Base-by-base conservation (phyloP, 1,284 basidiomycete genomes). In the Trichosporon sp. region DNA sequence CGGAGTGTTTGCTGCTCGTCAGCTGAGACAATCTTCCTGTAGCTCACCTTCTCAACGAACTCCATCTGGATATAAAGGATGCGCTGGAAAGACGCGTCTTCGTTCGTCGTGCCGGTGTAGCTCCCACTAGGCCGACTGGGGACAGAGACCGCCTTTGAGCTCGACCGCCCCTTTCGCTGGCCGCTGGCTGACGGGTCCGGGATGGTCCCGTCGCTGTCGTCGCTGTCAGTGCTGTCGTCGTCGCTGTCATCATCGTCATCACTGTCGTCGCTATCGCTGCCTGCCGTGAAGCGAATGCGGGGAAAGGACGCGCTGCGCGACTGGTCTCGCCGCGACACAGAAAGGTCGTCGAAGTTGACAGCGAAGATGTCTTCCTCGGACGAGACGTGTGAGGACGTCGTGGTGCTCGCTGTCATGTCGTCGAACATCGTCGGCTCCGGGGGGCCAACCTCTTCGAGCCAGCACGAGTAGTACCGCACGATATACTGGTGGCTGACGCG, bases 401-500 rank as follows among this genome's bases (percentile, higher is more conserved):
- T 68, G 0, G 68, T 68, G 1, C 70, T 68, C 1, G 70, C 47
- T 1, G 62, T 66, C 35, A 58, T 64, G 56, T 68, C 75, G 15
- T 67, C 68, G 3, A 66, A 3, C 70, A 70, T 68, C 18, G 66
- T 44, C 5, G 68, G 69, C 29, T 75, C 73, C 1, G 74, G 73
- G 1, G 75, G 77, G 21, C 74, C 75, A 2, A 75, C 75, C 53
- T 79, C 78, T 66, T 84, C 83, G 15, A 83, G 74, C 82, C 82
- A 84, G 47, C 82, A 82, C 7, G 71, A 72, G 53, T 76, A 79
- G 68, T 95, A 98, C 53, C 95, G 89, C 21, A 97, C 95, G 72
- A 98, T 92, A 82, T 91, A 92, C 12, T 91, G 89, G 80, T 98
- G 94, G 62, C 90, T 92, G 23, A 97, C 87, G 44, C 91, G 86